phyloP scores from a whole-genome alignment of 148 eudicot genomes.

The Salicornia ramosissima region DNA sequence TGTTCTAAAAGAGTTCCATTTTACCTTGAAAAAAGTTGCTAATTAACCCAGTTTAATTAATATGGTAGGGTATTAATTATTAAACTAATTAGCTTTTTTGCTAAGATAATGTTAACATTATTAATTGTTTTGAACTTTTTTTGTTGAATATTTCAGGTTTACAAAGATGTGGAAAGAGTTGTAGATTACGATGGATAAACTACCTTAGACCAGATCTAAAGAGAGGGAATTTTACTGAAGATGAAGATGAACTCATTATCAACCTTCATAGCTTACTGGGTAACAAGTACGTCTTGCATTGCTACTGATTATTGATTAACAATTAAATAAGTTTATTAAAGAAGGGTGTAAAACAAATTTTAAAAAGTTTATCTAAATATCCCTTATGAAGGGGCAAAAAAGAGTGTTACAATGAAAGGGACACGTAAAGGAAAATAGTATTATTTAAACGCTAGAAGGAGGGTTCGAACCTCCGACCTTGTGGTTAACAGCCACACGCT shows the following conservation, averaged over 20 bases:
- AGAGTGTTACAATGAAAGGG: too few relatives aligned
- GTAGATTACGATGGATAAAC: conserved; percentile 48
- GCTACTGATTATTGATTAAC: background rate
- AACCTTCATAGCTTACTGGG: conserved; percentile 42
- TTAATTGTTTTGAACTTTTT: background rate
- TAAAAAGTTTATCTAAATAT: too few relatives aligned
- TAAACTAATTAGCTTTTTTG: too few relatives aligned
- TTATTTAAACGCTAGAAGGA: conserved; percentile 39
- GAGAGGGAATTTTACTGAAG: conserved; percentile 39
- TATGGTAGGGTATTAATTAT: too few relatives aligned
- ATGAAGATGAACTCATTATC: conserved; percentile 47
- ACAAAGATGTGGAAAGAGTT: conserved; percentile 48
- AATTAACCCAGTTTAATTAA: too few relatives aligned
- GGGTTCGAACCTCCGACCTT: conserved; percentile 54
- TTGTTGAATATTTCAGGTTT: conserved; percentile 38
- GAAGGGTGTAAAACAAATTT: too few relatives aligned
- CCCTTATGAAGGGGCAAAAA: too few relatives aligned
- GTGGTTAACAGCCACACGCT: conserved; percentile 61
- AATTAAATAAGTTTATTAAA: background rate
- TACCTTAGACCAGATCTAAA: conserved; percentile 48
- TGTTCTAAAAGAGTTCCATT: too few relatives aligned
- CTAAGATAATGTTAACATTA: too few relatives aligned
- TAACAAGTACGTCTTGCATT: conserved; percentile 29
- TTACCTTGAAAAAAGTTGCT: too few relatives aligned
- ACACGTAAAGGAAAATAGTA: too few relatives aligned